Evolutionary conservation across 2,329 filamentous ascomycete species (phyloP).

Genomic region (Cladophialophora chaetospira): DNA sequence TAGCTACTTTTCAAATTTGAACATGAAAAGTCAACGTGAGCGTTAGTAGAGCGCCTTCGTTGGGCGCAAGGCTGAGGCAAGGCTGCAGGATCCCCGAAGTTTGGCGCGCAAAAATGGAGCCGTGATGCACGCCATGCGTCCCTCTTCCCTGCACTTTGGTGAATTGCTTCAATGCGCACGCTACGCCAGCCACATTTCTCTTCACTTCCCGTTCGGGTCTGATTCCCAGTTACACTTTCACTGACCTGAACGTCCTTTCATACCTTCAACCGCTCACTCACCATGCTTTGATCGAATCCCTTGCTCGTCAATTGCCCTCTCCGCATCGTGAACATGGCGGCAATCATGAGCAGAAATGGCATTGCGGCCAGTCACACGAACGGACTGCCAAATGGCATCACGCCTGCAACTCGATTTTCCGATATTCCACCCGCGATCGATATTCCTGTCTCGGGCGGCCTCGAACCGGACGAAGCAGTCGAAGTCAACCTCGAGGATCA

Average conservation of each 20-base stretch:
- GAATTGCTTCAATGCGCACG: background rate
- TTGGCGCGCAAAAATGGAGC: background rate
- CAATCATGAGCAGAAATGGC: slow-evolving; percentile 22
- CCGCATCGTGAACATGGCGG: slow-evolving; percentile 17
- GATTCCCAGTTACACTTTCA: too few species aligned
- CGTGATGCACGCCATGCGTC: background rate
- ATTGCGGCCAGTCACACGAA: slow-evolving; percentile 7
- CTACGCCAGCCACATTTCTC: background rate
- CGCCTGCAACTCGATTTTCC: slow-evolving; percentile 52
- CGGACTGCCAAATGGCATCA: slow-evolving; percentile 11
- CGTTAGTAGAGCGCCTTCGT: too few species aligned
- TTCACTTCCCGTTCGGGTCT: background rate
- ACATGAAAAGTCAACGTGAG: background rate
- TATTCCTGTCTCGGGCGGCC: slow-evolving; percentile 62
- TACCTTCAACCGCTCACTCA: background rate
- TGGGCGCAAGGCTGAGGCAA: slow-evolving; percentile 4
- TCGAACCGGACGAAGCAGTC: slow-evolving; percentile 70
- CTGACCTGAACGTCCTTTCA: too few species aligned
- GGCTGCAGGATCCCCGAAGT: background rate
- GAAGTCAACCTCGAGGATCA: slow-evolving; percentile 92
- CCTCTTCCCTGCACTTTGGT: background rate
- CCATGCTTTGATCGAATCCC: background rate
- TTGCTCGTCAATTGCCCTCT: background rate
- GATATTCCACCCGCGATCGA: slow-evolving; percentile 65
- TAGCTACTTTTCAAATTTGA: too few species aligned